These are phyloP conservation scores for Ascochyta rabiei DNA, from an alignment of 2,329 filamentous ascomycete species.

Conservation along the genomic window DNA sequence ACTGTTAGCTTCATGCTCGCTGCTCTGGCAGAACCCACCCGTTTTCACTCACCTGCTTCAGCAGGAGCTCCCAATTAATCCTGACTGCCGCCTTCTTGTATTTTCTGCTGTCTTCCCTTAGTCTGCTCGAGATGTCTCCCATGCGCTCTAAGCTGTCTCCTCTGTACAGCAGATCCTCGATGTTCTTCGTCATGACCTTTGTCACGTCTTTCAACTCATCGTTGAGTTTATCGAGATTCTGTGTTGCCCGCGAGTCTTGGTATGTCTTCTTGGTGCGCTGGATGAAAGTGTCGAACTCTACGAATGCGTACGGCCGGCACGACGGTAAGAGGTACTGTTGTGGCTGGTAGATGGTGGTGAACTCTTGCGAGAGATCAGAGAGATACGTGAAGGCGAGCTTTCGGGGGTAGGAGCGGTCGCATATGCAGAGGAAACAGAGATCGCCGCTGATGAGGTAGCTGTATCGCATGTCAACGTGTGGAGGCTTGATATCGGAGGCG, in stretches of 20 bases:
- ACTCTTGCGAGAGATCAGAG: conserved; percentile 87
- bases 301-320: conserved; percentile 91
- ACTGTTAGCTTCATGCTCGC: conserved; percentile 22
- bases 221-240: conserved; percentile 94
- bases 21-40: background rate
- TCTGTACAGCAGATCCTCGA: conserved; percentile 93
- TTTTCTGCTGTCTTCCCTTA: conserved; percentile 92
- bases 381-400: conserved; percentile 99
- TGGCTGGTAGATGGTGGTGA: conserved; percentile 80
- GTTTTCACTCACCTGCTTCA: conserved; percentile 73
- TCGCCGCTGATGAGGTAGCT: conserved; percentile 85
- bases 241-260: conserved; percentile 85
- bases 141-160: conserved; percentile 95
- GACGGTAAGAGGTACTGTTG: conserved; percentile 74
- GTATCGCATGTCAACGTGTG: conserved; percentile 16
- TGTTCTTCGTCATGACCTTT: conserved; percentile 99
- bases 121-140: conserved; percentile 87
- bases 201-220: conserved; percentile 97
- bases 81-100: conserved; percentile 90
- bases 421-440: conserved; percentile 91
- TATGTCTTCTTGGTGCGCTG: conserved; percentile 91
- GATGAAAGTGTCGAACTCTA: conserved; percentile 98
- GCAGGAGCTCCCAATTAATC: conserved; percentile 96
- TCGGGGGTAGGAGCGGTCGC: conserved; percentile 91
- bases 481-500: background rate